phyloP scores from a whole-genome alignment of 2,329 filamentous ascomycete genomes.

The Alternaria hordeiaustralica region DNA sequence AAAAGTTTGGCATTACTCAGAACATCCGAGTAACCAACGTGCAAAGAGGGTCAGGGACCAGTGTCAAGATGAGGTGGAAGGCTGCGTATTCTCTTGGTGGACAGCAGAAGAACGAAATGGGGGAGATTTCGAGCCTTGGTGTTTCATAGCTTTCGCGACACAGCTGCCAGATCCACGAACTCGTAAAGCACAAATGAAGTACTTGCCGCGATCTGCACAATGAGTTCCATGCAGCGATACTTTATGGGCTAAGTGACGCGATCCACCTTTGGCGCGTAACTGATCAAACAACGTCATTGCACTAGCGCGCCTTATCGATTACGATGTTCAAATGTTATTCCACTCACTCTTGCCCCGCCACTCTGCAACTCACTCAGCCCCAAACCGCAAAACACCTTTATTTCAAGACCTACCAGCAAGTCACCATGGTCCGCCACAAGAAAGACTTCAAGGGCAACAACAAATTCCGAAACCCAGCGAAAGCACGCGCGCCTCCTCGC shows the following conservation, averaged over 20 bases:
- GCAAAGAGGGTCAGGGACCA: constrained; percentile 73
- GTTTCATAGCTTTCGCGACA: constrained; percentile 62
- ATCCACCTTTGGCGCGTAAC: neutral
- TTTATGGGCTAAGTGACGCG: neutral
- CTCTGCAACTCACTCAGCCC: constrained; percentile 1
- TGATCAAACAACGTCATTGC: constrained; percentile 18
- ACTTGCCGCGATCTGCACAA: neutral
- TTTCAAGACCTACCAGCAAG: neutral
- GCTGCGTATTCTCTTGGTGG: constrained; percentile 76
- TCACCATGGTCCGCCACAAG: constrained; percentile 88
- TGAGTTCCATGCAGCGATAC: neutral
- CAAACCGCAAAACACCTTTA: neutral
- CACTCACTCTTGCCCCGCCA: constrained; percentile 26
- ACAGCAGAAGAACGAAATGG: constrained; percentile 76
- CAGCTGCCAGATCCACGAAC: constrained; percentile 7
- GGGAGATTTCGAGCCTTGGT: constrained; percentile 80
- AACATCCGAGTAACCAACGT: constrained; percentile 79
- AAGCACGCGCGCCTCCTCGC: constrained; percentile 63
- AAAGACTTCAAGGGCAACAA: constrained; percentile 83
- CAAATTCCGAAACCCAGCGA: constrained; percentile 65
- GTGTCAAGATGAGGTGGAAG: constrained; percentile 90
- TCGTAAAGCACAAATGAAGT: neutral
- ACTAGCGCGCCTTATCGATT: constrained; percentile 28
- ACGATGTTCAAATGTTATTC: constrained; percentile 19
- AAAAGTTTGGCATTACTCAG: constrained; percentile 81